Conservation (phyloP, 768 basidiomycete genomes). For the Podaxis rugospora region DNA sequence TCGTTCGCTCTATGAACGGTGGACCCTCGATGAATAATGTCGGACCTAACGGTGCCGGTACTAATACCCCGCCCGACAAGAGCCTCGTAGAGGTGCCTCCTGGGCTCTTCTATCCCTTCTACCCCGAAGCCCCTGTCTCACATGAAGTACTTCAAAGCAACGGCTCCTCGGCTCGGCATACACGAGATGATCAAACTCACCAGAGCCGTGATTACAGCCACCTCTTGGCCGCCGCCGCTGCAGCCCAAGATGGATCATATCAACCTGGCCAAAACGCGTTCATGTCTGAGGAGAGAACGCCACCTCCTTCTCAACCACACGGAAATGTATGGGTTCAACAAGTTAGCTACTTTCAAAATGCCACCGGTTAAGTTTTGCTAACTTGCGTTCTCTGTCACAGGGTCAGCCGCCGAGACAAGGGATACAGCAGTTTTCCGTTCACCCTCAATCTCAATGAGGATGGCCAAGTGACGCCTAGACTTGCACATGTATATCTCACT, state of each 20-base stretch:
- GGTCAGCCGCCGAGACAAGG: slow-evolving; percentile 15
- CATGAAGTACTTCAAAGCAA: slow-evolving; percentile 8
- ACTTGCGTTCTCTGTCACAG: neutral
- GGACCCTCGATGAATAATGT: slow-evolving; percentile 19
- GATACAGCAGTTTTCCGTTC: slow-evolving; percentile 25
- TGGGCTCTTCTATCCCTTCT: slow-evolving; percentile 76
- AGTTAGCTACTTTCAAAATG: neutral
- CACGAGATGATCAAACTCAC: slow-evolving; percentile 9
- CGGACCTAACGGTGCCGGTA: slow-evolving; percentile 25
- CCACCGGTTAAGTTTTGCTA: neutral
- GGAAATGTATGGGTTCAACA: slow-evolving; percentile 12
- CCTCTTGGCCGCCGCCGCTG: slow-evolving; percentile 54
- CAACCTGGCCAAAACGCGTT: slow-evolving; percentile 56
- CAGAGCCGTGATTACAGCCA: slow-evolving; percentile 41
- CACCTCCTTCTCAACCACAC: slow-evolving; percentile 23
- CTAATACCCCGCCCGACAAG: slow-evolving; percentile 33
- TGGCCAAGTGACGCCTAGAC: neutral
- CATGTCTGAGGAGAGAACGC: slow-evolving; percentile 62
- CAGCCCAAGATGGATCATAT: slow-evolving; percentile 49
- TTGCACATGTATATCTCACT: neutral
- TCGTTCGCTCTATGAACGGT: slow-evolving; percentile 30
- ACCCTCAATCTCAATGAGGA: slow-evolving; percentile 13
- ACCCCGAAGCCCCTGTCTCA: slow-evolving; percentile 40
- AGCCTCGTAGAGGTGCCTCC: slow-evolving; percentile 64
- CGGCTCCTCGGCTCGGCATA: slow-evolving; percentile 11